Conservation (phyloP, 2,329 filamentous ascomycete genomes). For the Colletotrichum siamense region DNA sequence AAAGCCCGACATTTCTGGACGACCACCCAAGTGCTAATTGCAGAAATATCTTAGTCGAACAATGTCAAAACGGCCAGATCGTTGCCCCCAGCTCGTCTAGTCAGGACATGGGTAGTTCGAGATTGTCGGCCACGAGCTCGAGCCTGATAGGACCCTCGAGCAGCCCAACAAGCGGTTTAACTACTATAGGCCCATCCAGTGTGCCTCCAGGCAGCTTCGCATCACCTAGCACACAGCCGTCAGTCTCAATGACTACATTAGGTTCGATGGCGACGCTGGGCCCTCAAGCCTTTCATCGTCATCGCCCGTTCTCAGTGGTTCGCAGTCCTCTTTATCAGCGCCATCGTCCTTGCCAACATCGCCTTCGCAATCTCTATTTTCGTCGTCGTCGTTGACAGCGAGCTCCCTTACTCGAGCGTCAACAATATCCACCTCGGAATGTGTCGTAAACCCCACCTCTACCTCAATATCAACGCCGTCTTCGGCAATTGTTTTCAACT, state of each 20-base stretch:
- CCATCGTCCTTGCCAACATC: fast-evolving
- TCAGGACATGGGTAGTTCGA: neutral
- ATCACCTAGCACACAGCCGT: neutral
- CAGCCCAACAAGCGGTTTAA: neutral
- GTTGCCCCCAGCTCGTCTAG: neutral
- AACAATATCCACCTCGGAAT: neutral
- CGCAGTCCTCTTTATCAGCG: neutral
- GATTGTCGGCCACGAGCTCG: neutral
- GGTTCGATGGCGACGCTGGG: neutral
- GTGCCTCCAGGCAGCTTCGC: neutral
- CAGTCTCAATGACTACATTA: neutral
- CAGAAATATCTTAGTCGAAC: neutral
- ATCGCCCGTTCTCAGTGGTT: neutral
- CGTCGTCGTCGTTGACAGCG: neutral
- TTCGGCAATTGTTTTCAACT: neutral
- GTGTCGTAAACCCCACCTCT: neutral
- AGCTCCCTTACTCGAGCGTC: neutral
- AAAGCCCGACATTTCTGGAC: fast-evolving
- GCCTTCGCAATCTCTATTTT: neutral
- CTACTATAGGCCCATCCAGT: neutral
- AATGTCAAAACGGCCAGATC: neutral
- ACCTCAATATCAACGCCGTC: neutral
- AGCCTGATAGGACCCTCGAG: neutral
- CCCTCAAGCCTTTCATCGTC: neutral
- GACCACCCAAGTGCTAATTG: neutral